Evolutionary conservation across 495 filamentous ascomycete species (phyloP), one percentile per base, ranked within the genome.

Genomic region (Lasiosphaeria miniovina): DNA sequence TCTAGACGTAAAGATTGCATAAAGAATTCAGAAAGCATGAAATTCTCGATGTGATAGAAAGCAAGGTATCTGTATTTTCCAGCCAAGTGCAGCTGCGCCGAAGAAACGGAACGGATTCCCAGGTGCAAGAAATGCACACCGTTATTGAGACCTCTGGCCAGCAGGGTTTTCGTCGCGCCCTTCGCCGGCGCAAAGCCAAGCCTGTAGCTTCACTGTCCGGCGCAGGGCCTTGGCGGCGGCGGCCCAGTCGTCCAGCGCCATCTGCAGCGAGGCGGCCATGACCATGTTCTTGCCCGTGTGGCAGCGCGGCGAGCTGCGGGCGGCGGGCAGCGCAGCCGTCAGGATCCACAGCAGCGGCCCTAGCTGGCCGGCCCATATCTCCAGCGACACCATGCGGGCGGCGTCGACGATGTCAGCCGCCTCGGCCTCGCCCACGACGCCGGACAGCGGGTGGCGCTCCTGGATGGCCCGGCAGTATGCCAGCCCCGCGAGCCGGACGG

Each of bases 391-490:
- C 2, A 6, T 50, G 17, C 49, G 14, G 3, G 58, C 55, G 0
- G 59, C 59, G 11, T 59, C 59, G 11, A 40, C 34, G 36, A 61
- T 3, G 8, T 54, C 59, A 1, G 15, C 7, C 4, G 45, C 52
- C 7, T 61, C 55, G 5, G 49, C 15, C 34, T 33, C 36, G 3
- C 8, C 11, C 1, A 41, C 32, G 32, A 52, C 52, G 4, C 34
- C 11, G 6, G 43, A 43, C 6, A 54, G 58, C 4, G 35, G 55
- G 11, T 43, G 45, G 8, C 63, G 55, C 24, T 31, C 17, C 6
- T 41, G 46, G 1, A 65, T 53, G 4, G 59, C 55, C 8, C 52
- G 55, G 48, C 63, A 65, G 52, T 65, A 65, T 7, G 57, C 15
- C 33, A 61, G 35, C 31, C 59, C 31, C 1, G 59, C 55, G 9